Conservation (phyloP, 1,284 basidiomycete genomes). For the Microbotryum intermedium region DNA sequence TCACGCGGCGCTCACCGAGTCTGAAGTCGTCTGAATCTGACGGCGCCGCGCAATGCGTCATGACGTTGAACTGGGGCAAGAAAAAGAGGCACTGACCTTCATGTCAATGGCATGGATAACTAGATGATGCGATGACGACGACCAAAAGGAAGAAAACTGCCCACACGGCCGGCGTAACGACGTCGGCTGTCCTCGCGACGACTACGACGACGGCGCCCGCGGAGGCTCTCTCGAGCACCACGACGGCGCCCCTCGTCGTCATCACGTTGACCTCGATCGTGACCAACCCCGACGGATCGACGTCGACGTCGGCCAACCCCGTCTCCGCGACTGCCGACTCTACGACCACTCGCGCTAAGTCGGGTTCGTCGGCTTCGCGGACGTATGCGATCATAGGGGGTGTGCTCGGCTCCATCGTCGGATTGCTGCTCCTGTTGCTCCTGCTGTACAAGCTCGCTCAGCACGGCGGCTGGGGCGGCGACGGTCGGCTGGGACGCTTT, state of each 20-base stretch:
- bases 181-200: background rate
- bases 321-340: conserved; percentile 12
- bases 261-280: conserved; percentile 27
- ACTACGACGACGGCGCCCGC: background rate
- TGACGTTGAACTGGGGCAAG: too few relatives aligned
- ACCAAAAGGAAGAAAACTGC: background rate
- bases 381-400: conserved; percentile 31
- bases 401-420: conserved; percentile 32
- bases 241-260: conserved; percentile 10
- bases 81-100: too few relatives aligned
- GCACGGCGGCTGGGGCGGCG: too few relatives aligned
- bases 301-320: conserved; percentile 10
- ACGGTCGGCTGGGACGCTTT: background rate
- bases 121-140: too few relatives aligned
- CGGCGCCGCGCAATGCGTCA: too few relatives aligned
- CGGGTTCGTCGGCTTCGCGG: background rate
- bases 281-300: conserved; percentile 23
- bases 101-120: too few relatives aligned
- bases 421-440: conserved; percentile 9
- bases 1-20: too few relatives aligned
- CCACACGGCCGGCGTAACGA: background rate
- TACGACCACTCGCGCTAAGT: conserved; percentile 5
- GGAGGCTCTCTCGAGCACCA: background rate
- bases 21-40: too few relatives aligned
- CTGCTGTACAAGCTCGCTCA: background rate